Conservation (phyloP, 2,329 filamentous ascomycete species). For the Aulographum hederae region DNA sequence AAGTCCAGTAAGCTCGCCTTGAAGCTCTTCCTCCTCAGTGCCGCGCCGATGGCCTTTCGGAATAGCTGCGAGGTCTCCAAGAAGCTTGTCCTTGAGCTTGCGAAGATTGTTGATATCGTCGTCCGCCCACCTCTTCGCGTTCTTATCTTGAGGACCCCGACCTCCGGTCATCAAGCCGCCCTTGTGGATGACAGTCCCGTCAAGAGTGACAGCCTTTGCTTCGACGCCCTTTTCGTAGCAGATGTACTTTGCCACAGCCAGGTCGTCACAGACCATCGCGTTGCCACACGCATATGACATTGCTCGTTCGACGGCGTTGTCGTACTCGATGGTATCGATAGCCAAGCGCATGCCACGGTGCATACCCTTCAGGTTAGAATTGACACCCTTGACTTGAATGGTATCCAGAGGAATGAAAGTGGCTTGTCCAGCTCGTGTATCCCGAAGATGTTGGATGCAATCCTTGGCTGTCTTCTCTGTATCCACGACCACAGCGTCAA, state of each 20-base stretch:
- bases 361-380: conserved; percentile 79
- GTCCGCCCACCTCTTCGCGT: conserved; percentile 74
- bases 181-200: conserved; percentile 95
- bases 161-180: conserved; percentile 94
- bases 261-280: conserved; percentile 80
- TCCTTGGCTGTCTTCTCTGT: conserved; percentile 87
- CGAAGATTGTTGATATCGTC: conserved; percentile 74
- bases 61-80: conserved; percentile 60
- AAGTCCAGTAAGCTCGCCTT: conserved; percentile 61
- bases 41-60: conserved; percentile 62
- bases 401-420: conserved; percentile 96
- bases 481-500: conserved; percentile 88
- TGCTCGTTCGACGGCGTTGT: conserved; percentile 70
- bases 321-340: conserved; percentile 92
- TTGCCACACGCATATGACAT: conserved; percentile 92
- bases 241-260: conserved; percentile 73
- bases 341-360: conserved; percentile 68
- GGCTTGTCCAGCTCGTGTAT: conserved; percentile 70
- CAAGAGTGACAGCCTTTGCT: conserved; percentile 84
- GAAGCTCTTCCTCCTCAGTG: conserved; percentile 61
- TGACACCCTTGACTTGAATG: conserved; percentile 83
- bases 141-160: conserved; percentile 54
- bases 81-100: conserved; percentile 55
- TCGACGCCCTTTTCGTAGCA: conserved; percentile 72
- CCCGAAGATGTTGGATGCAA: conserved; percentile 85